Evolutionary conservation across 345 rosid species (phyloP), one percentile per base, ranked within the genome.

Genomic region (Turnera subulata): DNA sequence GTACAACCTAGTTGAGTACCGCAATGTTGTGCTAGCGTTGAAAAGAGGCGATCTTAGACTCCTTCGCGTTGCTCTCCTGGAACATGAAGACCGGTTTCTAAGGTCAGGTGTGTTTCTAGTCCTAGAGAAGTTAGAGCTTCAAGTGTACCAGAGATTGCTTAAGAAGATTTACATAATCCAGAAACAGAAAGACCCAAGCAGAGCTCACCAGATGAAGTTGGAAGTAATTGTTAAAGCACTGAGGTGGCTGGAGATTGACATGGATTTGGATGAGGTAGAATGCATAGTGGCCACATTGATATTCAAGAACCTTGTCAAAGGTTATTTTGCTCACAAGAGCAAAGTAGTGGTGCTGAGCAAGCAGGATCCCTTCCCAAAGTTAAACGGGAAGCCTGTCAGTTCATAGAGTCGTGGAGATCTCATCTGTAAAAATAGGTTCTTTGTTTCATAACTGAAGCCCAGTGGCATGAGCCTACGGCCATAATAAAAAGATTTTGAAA

Each of bases 241-340:
- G 61, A 87, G 76, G 62, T 93, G 99, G 97, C 90, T 87, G 13
- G 87, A 81, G 77, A 87, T 89, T 49, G 92, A 85, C 76, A 89
- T 85, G 96, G 99, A 93, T 76, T 68, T 82, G 39, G 97, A 93
- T 18, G 99, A 93, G 99, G 96, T 83, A 77, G 99, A 93, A 72
- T 89, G 99, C 57, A 85, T 87, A 58, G 86, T 89, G 80, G 81
- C 94, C 62, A 89, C 85, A 21, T 59, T 87, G 61, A 89, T 93
- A 61, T 69, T 85, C 89, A 93, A 87, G 75, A 89, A 89, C 73
- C 91, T 86, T 8, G 70, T 83, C 62, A 93, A 86, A 64, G 96
- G 99, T 5, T 89, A 86, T 75, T 89, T 86, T 40, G 94, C 97
- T 3, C 96, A 89, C 81, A 93, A 93, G 73, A 93, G 96, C 73